phyloP scores from a whole-genome alignment of 2,329 filamentous ascomycete species.

The Pyricularia pennisetigena region DNA sequence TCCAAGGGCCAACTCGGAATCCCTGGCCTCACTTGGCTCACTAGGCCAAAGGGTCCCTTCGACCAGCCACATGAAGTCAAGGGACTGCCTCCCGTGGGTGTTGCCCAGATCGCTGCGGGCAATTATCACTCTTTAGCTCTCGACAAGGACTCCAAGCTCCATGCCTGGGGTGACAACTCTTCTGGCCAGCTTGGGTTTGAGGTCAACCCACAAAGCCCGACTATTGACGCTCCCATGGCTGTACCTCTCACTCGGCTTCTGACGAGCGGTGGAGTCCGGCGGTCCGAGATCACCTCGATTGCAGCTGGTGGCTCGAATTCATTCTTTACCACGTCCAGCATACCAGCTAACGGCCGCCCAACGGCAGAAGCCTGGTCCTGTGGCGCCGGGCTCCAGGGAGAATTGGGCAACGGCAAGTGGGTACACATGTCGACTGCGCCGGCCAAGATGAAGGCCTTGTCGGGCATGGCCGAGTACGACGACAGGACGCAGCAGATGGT shows the following conservation, averaged over 20 bases:
- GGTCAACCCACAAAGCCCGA: constrained; percentile 48
- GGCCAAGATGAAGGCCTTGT: constrained; percentile 73
- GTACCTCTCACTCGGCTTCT: constrained; percentile 64
- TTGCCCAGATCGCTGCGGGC: constrained; percentile 69
- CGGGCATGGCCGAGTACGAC: constrained; percentile 78
- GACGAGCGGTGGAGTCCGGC: constrained; percentile 39
- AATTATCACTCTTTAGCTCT: constrained; percentile 78
- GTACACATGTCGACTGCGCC: constrained; percentile 73
- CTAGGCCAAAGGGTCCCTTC: constrained; percentile 65
- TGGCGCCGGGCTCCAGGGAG: constrained; percentile 76
- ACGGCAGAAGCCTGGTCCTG: constrained; percentile 79
- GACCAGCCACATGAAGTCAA: constrained; percentile 75
- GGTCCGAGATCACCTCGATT: constrained; percentile 63
- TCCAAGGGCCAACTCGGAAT: constrained; percentile 79
- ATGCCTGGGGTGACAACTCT: constrained; percentile 85
- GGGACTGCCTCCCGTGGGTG: constrained; percentile 59
- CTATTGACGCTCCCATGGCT: constrained; percentile 59
- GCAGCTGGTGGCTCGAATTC: constrained; percentile 80
- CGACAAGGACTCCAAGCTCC: constrained; percentile 67
- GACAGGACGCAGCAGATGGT: constrained; percentile 57
- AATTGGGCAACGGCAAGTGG: constrained; percentile 79
- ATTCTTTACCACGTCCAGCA: constrained; percentile 71
- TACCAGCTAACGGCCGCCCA: constrained; percentile 41
- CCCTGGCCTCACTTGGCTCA: constrained; percentile 71
- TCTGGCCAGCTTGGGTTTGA: constrained; percentile 87